Base-by-base conservation (phyloP, 208 protist genomes). In the Acanthamoeba healyi region DNA sequence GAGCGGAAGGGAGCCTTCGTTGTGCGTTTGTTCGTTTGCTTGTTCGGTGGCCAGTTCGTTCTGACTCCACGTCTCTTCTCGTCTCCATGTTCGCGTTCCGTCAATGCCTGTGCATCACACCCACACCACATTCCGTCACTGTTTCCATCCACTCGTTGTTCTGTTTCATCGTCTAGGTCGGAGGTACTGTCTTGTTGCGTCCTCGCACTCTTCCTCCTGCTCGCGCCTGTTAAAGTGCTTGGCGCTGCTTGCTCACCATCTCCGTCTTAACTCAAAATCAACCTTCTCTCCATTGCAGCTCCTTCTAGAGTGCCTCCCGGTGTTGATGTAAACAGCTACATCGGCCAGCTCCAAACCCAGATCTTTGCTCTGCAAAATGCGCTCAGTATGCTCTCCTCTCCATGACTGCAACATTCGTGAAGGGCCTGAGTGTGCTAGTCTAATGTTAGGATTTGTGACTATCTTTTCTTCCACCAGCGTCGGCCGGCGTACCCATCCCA, bases 271-370 rank as follows among this genome's bases (percentile, higher is more conserved):
- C 44, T 49, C 44, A 49, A 49, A 49, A 15, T 61, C 22, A 26
- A 26, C 54, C 24, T 26, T 61, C 54, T 61, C 17, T 61, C 12
- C 24, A 3, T 19, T 29, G 19, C n/a, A 56, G 54, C 51, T 36
- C 54, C 77, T 9, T 86, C 77, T 12, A 14, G 7, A 15, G 70
- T 79, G 22, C 36, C 36, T n/a, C 70, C 70, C 0, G 70, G 70
- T 34, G 32, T 44, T 9, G 70, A 79, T 38, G 70, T 79, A 38
- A 79, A 79, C 70, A 46, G 22, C 40, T 79, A 79, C 38, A 79
- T 79, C 70, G 19, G 38, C 40, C 70, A 79, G 40, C 70, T 79
- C 9, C 70, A 79, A 26, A 29, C 5, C 14, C 70, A 79, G 40
- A 79, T 79, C 70, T 17, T 34, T 5, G 40, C 32, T 0, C 36